Conservation (phyloP, 192 early-diverging fungal species). For the Spinellus fusiger region DNA sequence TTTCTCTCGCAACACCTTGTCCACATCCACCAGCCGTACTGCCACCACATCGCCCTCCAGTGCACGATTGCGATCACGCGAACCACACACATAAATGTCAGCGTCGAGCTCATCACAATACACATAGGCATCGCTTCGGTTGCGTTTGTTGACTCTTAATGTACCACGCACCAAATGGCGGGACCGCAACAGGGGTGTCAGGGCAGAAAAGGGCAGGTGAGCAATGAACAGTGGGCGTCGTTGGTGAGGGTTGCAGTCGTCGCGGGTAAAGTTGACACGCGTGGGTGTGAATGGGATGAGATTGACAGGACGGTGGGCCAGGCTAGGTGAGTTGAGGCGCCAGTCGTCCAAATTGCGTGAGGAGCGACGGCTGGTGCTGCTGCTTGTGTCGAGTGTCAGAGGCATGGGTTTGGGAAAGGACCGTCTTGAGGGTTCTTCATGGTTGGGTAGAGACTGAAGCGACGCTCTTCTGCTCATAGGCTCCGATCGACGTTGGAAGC, state of each 20-base stretch:
- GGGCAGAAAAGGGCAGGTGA: constrained; percentile 48
- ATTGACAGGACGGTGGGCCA: constrained; percentile 17
- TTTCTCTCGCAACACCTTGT: constrained; percentile 52
- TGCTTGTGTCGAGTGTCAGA: background rate
- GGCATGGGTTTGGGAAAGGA: background rate
- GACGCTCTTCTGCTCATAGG: too few relatives aligned
- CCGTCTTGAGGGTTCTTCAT: too few relatives aligned
- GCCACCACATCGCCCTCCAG: constrained; percentile 80
- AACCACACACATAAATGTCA: constrained; percentile 75
- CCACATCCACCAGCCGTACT: constrained; percentile 60
- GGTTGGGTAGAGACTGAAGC: too few relatives aligned
- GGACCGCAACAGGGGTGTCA: constrained; percentile 41
- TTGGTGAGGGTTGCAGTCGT: constrained; percentile 42
- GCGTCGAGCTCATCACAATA: constrained; percentile 62
- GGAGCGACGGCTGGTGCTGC: constrained; percentile 15
- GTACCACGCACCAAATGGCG: constrained; percentile 60
- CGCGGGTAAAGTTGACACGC: constrained; percentile 33
- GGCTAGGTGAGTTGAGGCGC: constrained; percentile 7
- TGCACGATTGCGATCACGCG: constrained; percentile 71
- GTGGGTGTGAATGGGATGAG: constrained; percentile 37
- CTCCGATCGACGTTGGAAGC: background rate
- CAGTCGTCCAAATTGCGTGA: constrained; percentile 43
- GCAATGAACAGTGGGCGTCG: constrained; percentile 48
- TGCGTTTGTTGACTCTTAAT: constrained; percentile 80
- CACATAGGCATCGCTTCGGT: constrained; percentile 83